These are phyloP conservation scores for Lipomyces spencermartinsiae DNA, from an alignment of 805 yeast species.

Conservation along the genomic window DNA sequence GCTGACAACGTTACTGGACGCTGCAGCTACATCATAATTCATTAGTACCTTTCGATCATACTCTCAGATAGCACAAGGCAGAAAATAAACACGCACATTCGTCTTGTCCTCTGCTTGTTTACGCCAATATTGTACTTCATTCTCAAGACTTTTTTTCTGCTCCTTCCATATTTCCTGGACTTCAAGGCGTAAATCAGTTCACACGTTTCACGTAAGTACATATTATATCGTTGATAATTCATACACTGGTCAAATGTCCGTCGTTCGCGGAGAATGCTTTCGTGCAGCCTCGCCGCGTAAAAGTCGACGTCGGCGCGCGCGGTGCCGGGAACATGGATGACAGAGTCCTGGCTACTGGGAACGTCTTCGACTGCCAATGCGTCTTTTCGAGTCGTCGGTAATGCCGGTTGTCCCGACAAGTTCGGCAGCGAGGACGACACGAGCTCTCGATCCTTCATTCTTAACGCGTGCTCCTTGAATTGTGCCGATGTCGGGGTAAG, in stretches of 20 bases:
- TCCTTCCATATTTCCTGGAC: slow-evolving; percentile 30
- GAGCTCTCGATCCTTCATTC: background rate
- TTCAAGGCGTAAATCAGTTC: background rate
- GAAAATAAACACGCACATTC: background rate
- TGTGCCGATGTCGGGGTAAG: too few relatives aligned
- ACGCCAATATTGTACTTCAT: slow-evolving; percentile 30
- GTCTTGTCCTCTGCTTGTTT: slow-evolving; percentile 8
- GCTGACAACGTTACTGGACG: background rate
- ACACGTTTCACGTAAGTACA: background rate
- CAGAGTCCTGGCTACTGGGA: slow-evolving; percentile 21
- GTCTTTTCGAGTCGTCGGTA: background rate
- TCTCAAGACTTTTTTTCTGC: slow-evolving; percentile 29
- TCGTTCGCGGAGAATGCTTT: slow-evolving; percentile 34
- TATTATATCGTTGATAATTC: background rate
- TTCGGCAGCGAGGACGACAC: background rate
- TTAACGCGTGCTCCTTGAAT: background rate
- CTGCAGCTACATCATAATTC: background rate
- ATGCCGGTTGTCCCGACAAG: background rate
- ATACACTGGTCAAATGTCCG: slow-evolving; percentile 26
- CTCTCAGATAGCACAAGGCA: background rate
- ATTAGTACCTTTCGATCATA: background rate
- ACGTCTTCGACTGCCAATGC: background rate
- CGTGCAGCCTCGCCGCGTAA: slow-evolving; percentile 29
- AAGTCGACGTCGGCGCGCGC: slow-evolving; percentile 37
- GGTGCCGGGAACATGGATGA: slow-evolving; percentile 18